phyloP scores from a whole-genome alignment of 2,329 filamentous ascomycete species.

The Karstenula rhodostoma region DNA sequence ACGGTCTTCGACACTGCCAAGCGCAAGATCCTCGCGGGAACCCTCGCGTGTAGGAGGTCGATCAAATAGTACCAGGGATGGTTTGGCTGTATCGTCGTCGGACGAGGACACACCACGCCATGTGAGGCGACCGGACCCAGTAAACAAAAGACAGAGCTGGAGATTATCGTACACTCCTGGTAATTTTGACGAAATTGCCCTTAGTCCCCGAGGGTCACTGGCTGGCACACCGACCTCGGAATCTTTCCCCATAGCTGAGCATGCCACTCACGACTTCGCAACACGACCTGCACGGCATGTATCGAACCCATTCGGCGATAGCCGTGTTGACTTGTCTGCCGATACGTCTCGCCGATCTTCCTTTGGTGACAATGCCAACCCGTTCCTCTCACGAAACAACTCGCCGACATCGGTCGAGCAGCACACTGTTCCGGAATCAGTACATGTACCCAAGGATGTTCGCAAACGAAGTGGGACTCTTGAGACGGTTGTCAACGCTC shows the following conservation, averaged over 20 bases:
- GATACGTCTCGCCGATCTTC: background rate
- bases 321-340: background rate
- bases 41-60: background rate
- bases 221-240: background rate
- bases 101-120: background rate
- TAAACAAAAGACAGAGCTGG: constrained; percentile 6
- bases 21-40: constrained; percentile 5
- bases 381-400: constrained; percentile 14
- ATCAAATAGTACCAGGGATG: background rate
- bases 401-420: constrained; percentile 16
- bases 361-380: background rate
- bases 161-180: constrained; percentile 16
- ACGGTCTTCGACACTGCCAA: constrained; percentile 11
- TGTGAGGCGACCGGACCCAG: background rate
- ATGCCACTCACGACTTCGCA: background rate
- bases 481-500: constrained; percentile 25
- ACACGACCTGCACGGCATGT: background rate
- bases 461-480: constrained; percentile 25
- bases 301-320: constrained; percentile 2
- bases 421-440: constrained; percentile 8
- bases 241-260: background rate
- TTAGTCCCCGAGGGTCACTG: constrained; percentile 6
- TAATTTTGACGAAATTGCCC: background rate
- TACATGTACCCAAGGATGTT: constrained; percentile 16
- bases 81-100: background rate